Evolutionary conservation across 805 yeast genomes (phyloP).

Genomic region (Ogataea thermomethanolica): DNA sequence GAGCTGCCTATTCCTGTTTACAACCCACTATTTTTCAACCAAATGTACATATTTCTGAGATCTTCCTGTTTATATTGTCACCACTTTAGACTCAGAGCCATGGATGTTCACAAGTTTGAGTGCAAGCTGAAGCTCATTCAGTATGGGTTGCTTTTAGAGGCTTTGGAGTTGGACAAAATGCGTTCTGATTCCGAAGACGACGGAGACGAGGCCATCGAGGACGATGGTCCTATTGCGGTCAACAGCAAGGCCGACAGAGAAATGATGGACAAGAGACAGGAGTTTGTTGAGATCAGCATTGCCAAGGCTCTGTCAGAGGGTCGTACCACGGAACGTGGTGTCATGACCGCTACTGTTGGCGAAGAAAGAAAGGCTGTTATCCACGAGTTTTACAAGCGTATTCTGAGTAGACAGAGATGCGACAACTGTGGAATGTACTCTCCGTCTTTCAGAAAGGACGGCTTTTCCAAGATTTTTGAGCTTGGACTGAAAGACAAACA

Average conservation of each 20-base stretch:
- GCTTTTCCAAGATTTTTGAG: conserved; percentile 88
- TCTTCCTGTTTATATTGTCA: conserved; percentile 89
- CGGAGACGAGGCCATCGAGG: conserved; percentile 46
- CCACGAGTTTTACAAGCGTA: conserved; percentile 69
- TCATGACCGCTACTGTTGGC: conserved; percentile 76
- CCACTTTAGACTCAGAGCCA: conserved; percentile 64
- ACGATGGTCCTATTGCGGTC: conserved; percentile 34
- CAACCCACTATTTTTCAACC: conserved; percentile 91
- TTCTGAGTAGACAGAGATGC: conserved; percentile 80
- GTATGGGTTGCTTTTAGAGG: conserved; percentile 82
- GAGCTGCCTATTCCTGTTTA: conserved; percentile 94
- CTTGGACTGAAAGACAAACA: conserved; percentile 81
- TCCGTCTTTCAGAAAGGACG: conserved; percentile 93
- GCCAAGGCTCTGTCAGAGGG: conserved; percentile 75
- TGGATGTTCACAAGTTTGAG: conserved; percentile 70
- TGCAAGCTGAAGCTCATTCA: conserved; percentile 82
- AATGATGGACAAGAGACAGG: conserved; percentile 57
- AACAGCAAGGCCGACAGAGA: conserved; percentile 32
- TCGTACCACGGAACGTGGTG: conserved; percentile 60
- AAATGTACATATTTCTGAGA: conserved; percentile 79
- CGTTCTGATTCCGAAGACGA: conserved; percentile 36
- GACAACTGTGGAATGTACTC: conserved; percentile 95
- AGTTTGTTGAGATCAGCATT: conserved; percentile 68
- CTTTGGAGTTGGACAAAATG: conserved; percentile 67
- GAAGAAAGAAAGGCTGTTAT: conserved; percentile 79